Evolutionary conservation across 2,329 filamentous ascomycete species (phyloP), one percentile per base, ranked within the genome.

Genomic region (Daldinia eschscholtzii): DNA sequence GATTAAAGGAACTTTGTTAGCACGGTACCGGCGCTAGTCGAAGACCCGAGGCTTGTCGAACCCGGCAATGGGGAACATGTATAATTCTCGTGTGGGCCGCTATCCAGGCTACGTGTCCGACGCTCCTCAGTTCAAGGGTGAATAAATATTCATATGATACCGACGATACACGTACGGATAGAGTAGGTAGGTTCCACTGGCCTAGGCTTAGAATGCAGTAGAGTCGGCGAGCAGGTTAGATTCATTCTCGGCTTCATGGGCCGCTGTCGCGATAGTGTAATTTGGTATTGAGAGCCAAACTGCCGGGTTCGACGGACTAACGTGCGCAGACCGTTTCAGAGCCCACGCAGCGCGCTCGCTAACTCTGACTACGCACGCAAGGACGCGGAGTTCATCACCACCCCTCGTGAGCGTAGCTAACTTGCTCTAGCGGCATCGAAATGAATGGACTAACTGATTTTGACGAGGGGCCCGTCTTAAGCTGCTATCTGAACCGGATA

Each of bases 231-330:
- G 13, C 28, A 39, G 46, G 50, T 41, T 46, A 53, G 20, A 18
- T 30, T 52, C 59, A 33, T 65, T 50, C 39, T 61, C 64, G 67
- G 67, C 56, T 64, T 68, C 48, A 46, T 70, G 65, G 64, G 53
- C 67, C 70, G 67, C 46, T 26, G 46, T 61, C 44, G 67, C 61
- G 61, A 64, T 67, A 67, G 55, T 61, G 64, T 64, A 63, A 65
- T 63, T 60, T 61, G 61, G 30, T 33, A 18, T 30, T 48, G 48
- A 23, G 56, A 52, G 56, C 64, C 65, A 68, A 66, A 63, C 67
- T 70, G 59, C 70, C 67, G 67, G 67, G 63, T 65, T 62, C 33
- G 41, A 57, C 37, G 39, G 55, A 41, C 63, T 69, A 66, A 58
- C 53, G 46, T 53, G 53, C 41, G 30, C 57, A 56, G 68, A 30